A percentile compares a stretch with the other conserved stretches of the same genome.
Evolutionary conservation across 345 rosid genomes (phyloP).

Genomic region (Hevea brasiliensis): DNA sequence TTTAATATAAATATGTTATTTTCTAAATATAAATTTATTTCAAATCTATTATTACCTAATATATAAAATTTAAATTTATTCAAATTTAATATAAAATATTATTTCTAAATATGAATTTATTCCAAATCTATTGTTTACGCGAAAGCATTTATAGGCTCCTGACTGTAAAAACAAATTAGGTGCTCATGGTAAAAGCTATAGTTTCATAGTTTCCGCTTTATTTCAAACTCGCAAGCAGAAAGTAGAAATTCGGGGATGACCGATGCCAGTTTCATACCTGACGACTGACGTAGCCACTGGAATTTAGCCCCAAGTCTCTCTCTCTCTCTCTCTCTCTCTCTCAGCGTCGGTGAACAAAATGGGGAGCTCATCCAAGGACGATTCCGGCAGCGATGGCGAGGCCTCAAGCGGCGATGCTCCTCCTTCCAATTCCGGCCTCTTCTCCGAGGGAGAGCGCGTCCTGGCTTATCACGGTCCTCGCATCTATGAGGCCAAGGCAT

Average conservation of each 20-base stretch:
- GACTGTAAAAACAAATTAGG: too few relatives aligned
- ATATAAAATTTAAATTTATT: too few relatives aligned
- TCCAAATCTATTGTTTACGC: too few relatives aligned
- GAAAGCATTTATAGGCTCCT: too few relatives aligned
- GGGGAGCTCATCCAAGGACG: constrained; percentile 87
- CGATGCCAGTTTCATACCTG: not conserved
- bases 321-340: not conserved
- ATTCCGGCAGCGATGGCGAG: constrained; percentile 72
- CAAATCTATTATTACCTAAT: too few relatives aligned
- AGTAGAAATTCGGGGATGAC: not conserved
- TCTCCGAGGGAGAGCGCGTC: constrained; percentile 89
- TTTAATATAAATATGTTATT: too few relatives aligned
- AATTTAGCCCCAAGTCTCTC: not conserved
- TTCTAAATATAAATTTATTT: too few relatives aligned
- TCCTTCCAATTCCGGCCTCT: constrained; percentile 53
- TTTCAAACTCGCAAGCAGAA: not conserved
- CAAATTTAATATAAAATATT: too few relatives aligned
- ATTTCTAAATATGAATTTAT: too few relatives aligned
- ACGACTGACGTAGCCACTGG: not conserved
- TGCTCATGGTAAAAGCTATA: too few relatives aligned
- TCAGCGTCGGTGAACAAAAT: constrained; percentile 27
- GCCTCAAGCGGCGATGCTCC: constrained; percentile 70
- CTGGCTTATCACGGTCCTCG: constrained; percentile 96
- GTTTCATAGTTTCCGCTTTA: not conserved
- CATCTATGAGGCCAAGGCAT: constrained; percentile 96